A percentile compares a stretch with the other conserved stretches of the same genome.
phyloP scores from a whole-genome alignment of 495 filamentous ascomycete genomes.

The Hypoxylon subgilvum region DNA sequence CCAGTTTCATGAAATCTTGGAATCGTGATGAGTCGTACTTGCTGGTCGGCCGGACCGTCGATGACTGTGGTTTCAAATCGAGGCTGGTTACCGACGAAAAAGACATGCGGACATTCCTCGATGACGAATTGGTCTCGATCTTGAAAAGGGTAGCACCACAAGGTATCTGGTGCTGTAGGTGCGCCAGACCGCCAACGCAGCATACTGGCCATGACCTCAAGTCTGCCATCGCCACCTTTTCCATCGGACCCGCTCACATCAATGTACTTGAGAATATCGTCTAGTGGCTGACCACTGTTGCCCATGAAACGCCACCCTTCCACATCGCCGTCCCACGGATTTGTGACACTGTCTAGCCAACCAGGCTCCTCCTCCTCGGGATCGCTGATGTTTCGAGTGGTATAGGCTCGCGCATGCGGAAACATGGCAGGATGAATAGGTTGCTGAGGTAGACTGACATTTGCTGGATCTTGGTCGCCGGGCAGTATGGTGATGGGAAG shows the following conservation, averaged over 20 bases:
- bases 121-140: conserved; percentile 85
- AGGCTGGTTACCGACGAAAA: conserved; percentile 87
- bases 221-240: conserved; percentile 70
- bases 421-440: conserved; percentile 85
- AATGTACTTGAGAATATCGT: conserved; percentile 92
- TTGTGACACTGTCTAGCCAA: conserved; percentile 90
- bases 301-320: conserved; percentile 87
- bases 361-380: conserved; percentile 58
- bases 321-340: conserved; percentile 88
- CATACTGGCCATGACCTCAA: conserved; percentile 90
- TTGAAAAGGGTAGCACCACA: conserved; percentile 97
- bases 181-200: conserved; percentile 88
- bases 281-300: conserved; percentile 87
- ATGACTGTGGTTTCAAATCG: conserved; percentile 79
- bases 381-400: no score
- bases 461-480: conserved; percentile 77
- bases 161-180: conserved; percentile 95
- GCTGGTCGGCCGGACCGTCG: conserved; percentile 62
- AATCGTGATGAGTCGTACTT: conserved; percentile 75
- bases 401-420: conserved; percentile 71
- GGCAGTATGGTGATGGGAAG: conserved; percentile 83
- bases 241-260: no score
- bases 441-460: conserved; percentile 79
- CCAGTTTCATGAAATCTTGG: conserved; percentile 82
- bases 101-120: conserved; percentile 84